These are phyloP conservation scores for Mesostigma viride DNA, from an alignment of 139 green algal species.

Conservation along the genomic window DNA sequence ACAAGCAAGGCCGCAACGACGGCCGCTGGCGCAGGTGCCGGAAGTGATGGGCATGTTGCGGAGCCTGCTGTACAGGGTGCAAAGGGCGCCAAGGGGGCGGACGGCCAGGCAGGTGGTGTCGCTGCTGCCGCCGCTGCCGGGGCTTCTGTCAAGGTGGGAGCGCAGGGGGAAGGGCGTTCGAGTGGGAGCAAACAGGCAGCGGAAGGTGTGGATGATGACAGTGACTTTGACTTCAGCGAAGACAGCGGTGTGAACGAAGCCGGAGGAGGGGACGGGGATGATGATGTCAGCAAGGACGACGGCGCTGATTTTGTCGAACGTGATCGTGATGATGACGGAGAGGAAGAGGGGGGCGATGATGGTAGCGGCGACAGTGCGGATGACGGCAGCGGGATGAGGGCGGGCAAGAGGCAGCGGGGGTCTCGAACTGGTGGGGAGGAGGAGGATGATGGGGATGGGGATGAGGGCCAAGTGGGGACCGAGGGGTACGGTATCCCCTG, in stretches of 20 bases:
- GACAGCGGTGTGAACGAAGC: not conserved
- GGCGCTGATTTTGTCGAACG: too few species aligned
- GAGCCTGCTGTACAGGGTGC: too few species aligned
- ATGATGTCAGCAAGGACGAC: not conserved
- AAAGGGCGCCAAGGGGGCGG: too few species aligned
- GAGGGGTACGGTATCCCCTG: conserved; percentile 53
- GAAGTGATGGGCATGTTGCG: too few species aligned
- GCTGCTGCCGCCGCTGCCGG: too few species aligned
- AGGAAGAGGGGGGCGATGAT: conserved; percentile 16
- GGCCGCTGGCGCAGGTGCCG: too few species aligned
- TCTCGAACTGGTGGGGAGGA: not conserved
- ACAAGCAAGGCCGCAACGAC: too few species aligned
- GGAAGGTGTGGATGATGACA: not conserved
- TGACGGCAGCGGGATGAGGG: conserved; percentile 3
- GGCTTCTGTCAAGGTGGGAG: too few species aligned
- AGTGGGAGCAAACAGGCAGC: conserved; percentile 2
- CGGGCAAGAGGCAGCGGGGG: conserved; percentile 9
- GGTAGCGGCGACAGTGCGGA: not conserved
- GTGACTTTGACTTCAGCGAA: conserved; percentile 34
- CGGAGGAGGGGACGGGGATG: too few species aligned
- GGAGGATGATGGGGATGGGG: too few species aligned
- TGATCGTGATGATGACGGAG: not conserved
- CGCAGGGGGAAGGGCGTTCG: conserved; percentile 49
- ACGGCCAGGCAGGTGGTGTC: too few species aligned
- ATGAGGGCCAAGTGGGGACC: not conserved